Conservation (phyloP, 192 early-diverging fungal species). For the Backusella tarrabulga region DNA sequence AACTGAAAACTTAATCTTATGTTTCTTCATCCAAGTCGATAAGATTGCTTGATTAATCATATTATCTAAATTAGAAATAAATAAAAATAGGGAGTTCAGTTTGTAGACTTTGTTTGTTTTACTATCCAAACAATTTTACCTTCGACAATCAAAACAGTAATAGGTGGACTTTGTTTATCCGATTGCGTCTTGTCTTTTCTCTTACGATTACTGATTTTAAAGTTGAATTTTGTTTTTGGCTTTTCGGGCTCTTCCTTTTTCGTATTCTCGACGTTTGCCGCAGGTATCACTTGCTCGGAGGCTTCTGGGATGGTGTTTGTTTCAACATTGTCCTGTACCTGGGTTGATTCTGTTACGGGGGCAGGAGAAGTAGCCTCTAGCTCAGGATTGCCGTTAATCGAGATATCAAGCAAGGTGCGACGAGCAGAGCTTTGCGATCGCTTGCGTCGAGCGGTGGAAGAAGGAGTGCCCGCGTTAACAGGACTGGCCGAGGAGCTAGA, state of each 20-base stretch:
- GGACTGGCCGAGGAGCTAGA: neutral
- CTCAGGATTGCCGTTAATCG: neutral
- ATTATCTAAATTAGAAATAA: slow-evolving; percentile 53
- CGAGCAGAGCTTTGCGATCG: neutral
- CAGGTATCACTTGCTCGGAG: neutral
- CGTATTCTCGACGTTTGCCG: neutral
- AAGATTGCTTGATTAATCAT: slow-evolving; percentile 72
- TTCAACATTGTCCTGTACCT: neutral
- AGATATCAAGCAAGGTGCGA: neutral
- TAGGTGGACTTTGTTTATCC: slow-evolving; percentile 51
- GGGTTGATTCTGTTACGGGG: neutral
- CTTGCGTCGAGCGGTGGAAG: neutral
- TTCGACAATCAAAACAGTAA: slow-evolving; percentile 81
- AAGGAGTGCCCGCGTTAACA: neutral
- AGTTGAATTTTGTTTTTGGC: slow-evolving; percentile 11
- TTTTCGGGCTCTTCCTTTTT: slow-evolving; percentile 4
- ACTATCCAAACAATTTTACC: slow-evolving; percentile 36
- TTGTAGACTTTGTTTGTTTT: neutral
- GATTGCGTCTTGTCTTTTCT: neutral
- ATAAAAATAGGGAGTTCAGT: neutral
- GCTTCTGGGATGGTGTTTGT: neutral
- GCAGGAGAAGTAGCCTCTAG: neutral
- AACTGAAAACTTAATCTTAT: slow-evolving; percentile 67
- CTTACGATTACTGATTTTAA: slow-evolving; percentile 20
- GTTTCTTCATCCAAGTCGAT: slow-evolving; percentile 67